Base-by-base conservation (phyloP, 2,329 filamentous ascomycete species). In the Microdochium paspali region DNA sequence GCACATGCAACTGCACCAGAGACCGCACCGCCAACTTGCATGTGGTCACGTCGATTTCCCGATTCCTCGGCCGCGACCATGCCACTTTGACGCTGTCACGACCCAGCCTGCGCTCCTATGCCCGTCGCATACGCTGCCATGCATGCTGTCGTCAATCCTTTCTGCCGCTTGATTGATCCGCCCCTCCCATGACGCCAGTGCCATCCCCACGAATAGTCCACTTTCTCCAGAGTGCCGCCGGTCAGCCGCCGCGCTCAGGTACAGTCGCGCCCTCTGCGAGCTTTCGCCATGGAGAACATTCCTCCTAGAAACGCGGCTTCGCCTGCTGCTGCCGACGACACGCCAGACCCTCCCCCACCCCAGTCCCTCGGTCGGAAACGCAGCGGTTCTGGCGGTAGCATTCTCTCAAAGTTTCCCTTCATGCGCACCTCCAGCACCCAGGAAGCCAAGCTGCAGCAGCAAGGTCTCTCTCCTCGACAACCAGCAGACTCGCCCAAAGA, bases 361-460 rank as follows among this genome's bases (percentile, higher is more conserved):
- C 49, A 51, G 48, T 51, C 46, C 44, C 52, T 49, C 57, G 61
- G 46, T 69, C 79, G 62, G 71, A 62, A 69, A 58, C 71, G 79
- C 60, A 80, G 68, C 56, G 66, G 77, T 45, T 85, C 81, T 2
- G 67, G 70, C 35, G 80, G 80, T 28, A 79, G 80, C 50, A 70
- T 90, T 40, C 68, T 91, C 25, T 83, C 84, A 35, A 79, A 77
- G 53, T 71, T 91, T 46, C 79, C 83, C 35, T 88, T 90, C 61
- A 67, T 90, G 52, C 79, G 82, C 52, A 56, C 54, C 45, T 55
- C 60, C 44, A 61, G 51, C 47, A 53, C 57, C 49, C 61, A 59
- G 49, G 58, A 54, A 44, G 62, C 54, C 48, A 55, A 60, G 30
- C 55, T 58, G 44, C 68, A 68, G 61, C 74, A 65, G 69, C 74